These are phyloP conservation scores for Collybiopsis luxurians DNA, from an alignment of 768 basidiomycete genomes.

Conservation along the genomic window DNA sequence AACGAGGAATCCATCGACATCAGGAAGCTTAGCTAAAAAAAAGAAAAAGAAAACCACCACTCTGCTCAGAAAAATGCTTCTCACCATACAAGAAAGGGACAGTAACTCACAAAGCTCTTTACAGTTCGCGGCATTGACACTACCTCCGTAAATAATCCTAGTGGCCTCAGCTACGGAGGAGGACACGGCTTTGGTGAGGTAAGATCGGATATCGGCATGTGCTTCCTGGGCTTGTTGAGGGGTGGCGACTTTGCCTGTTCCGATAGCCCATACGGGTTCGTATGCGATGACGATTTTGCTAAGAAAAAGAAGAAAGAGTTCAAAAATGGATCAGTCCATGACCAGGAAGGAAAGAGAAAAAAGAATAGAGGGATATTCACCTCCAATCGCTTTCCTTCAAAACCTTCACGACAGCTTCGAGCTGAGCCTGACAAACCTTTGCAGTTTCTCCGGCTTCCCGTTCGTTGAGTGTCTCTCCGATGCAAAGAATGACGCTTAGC, in stretches of 20 bases:
- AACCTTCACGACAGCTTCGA: slow-evolving; percentile 68
- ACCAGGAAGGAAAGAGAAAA: not conserved
- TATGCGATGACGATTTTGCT: slow-evolving; percentile 95
- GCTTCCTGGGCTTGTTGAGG: slow-evolving; percentile 91
- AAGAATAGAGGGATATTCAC: slow-evolving; percentile 37
- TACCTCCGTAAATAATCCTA: slow-evolving; percentile 95
- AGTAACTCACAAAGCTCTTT: slow-evolving; percentile 83
- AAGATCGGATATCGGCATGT: slow-evolving; percentile 79
- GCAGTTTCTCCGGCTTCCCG: slow-evolving; percentile 79
- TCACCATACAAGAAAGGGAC: no score
- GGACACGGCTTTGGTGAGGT: slow-evolving; percentile 65
- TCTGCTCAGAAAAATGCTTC: no score
- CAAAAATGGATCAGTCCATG: no score
- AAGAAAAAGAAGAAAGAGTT: not conserved
- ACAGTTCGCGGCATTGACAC: slow-evolving; percentile 87
- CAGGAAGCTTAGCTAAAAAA: slow-evolving; percentile 64
- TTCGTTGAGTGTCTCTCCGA: slow-evolving; percentile 90
- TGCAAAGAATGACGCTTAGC: slow-evolving; percentile 90
- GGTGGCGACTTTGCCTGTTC: slow-evolving; percentile 95
- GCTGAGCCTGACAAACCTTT: slow-evolving; percentile 78
- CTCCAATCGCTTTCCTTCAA: slow-evolving; percentile 74
- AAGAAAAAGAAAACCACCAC: no score
- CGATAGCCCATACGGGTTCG: slow-evolving; percentile 98
- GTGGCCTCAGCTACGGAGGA: slow-evolving; percentile 65
- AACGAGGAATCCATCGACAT: slow-evolving; percentile 97